These are phyloP conservation scores for Musa balbisiana DNA, from an alignment of 202 grass and related monocot genomes.

Conservation along the genomic window DNA sequence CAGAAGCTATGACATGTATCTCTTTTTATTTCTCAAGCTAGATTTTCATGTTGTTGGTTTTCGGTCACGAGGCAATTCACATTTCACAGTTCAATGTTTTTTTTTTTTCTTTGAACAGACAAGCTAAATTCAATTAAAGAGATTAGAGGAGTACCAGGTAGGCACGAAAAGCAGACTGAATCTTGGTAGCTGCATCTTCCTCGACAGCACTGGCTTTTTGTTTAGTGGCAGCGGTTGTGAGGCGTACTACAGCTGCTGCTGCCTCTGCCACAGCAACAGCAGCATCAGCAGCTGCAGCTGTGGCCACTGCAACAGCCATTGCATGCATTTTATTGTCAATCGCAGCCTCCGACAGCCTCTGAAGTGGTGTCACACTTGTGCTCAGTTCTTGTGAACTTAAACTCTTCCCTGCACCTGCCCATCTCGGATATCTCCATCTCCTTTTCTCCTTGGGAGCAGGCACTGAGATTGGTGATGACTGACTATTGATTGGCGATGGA, in stretches of 20 bases:
- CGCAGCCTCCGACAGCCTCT: constrained; percentile 10
- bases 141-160: constrained; percentile 49
- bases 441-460: constrained; percentile 17
- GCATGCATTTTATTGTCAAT: constrained; percentile 23
- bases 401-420: neutral
- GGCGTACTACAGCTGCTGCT: constrained; percentile 38
- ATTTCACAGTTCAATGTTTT: too few relatives aligned
- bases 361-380: neutral
- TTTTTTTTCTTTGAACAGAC: neutral
- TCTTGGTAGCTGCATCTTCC: constrained; percentile 53
- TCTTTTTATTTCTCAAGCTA: too few relatives aligned
- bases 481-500: neutral
- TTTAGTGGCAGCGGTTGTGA: constrained; percentile 26
- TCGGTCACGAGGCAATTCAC: too few relatives aligned
- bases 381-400: constrained; percentile 4
- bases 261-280: constrained; percentile 53
- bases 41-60: too few relatives aligned
- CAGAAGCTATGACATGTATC: too few relatives aligned
- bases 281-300: constrained; percentile 44
- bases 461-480: neutral
- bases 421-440: constrained; percentile 23
- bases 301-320: constrained; percentile 30
- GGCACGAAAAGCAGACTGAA: constrained; percentile 72
- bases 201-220: constrained; percentile 19
- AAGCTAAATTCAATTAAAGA: neutral